Evolutionary conservation across 31 red algal genomes (phyloP).

Genomic region (Asparagopsis taxiformis): DNA sequence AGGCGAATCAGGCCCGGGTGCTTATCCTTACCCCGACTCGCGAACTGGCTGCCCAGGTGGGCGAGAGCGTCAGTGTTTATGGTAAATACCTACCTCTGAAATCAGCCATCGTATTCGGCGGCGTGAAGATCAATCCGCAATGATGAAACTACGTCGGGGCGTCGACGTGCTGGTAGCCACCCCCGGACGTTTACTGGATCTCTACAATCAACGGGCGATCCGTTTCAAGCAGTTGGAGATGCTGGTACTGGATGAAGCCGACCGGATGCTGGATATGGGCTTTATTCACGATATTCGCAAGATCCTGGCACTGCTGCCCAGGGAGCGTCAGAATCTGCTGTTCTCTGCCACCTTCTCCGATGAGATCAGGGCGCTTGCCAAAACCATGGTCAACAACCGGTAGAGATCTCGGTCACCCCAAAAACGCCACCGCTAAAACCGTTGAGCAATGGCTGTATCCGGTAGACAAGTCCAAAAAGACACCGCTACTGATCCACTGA

Average conservation of each 20-base stretch:
- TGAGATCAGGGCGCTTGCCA: background rate
- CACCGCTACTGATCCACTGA: too few species aligned
- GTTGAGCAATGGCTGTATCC: too few species aligned
- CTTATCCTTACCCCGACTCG: too few species aligned
- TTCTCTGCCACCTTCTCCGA: background rate
- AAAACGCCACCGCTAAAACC: too few species aligned
- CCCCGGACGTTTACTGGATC: background rate
- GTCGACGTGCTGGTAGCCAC: background rate
- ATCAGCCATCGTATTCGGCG: too few species aligned
- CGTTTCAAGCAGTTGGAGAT: background rate
- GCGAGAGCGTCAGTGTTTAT: too few species aligned
- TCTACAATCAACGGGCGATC: background rate
- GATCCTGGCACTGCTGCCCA: background rate
- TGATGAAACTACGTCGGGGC: background rate
- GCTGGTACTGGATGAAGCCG: background rate
- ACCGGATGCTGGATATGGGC: background rate
- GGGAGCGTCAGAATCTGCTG: background rate
- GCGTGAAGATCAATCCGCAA: too few species aligned
- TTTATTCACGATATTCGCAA: background rate
- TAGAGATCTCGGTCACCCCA: background rate
- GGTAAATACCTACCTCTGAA: too few species aligned
- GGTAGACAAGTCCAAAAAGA: too few species aligned
- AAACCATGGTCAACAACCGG: background rate
- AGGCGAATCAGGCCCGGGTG: too few species aligned
- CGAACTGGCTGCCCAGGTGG: too few species aligned